These are phyloP conservation scores for Eragrostis nindensis DNA, from an alignment of 176 grass and related monocot species.

Conservation along the genomic window DNA sequence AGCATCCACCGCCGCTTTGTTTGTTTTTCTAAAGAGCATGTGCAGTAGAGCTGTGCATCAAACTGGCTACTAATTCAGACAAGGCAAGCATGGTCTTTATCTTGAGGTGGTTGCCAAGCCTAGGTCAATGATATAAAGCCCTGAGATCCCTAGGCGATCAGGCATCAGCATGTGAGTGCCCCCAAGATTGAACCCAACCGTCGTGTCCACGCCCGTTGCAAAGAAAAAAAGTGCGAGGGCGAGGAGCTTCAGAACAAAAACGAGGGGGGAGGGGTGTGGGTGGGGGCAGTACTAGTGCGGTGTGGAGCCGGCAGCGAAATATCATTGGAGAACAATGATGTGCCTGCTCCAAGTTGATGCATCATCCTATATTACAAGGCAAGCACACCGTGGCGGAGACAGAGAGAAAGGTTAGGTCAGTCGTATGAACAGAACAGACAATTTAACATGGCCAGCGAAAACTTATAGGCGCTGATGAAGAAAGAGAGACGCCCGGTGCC, in stretches of 20 bases:
- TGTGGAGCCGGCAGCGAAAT: conserved; percentile 11
- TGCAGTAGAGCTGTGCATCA: background rate
- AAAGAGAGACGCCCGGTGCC: no score
- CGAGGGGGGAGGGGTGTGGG: no score
- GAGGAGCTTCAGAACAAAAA: background rate
- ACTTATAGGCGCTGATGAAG: no score
- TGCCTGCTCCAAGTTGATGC: background rate
- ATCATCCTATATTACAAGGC: background rate
- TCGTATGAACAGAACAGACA: no score
- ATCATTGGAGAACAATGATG: conserved; percentile 10
- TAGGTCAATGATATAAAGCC: conserved; percentile 14
- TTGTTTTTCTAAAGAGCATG: background rate
- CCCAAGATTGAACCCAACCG: background rate
- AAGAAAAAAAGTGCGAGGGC: background rate
- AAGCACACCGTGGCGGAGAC: background rate
- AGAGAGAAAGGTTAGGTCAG: background rate
- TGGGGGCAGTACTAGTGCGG: background rate
- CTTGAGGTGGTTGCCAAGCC: conserved; percentile 2
- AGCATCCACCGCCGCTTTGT: background rate
- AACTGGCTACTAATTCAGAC: background rate
- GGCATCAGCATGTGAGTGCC: conserved; percentile 7
- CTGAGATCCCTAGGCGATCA: background rate
- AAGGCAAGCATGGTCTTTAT: background rate
- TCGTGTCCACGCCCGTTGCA: no score
- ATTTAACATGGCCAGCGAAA: no score